Percentiles rank a stretch among this genome's conserved stretches.
Conservation (phyloP, 495 filamentous ascomycete genomes). For the Penicillium antarcticum region DNA sequence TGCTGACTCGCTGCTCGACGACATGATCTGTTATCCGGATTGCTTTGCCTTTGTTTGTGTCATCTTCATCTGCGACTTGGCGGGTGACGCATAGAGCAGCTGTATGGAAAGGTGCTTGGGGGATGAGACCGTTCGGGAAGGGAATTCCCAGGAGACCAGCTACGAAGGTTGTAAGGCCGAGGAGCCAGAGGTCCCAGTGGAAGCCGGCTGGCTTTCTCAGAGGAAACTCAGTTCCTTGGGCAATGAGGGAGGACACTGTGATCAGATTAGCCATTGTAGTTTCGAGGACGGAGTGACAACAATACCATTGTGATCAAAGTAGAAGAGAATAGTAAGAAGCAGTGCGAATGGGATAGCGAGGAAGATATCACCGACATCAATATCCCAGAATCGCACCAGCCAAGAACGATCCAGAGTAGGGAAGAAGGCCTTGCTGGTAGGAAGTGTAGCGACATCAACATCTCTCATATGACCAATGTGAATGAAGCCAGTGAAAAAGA, state of each 20-base stretch:
- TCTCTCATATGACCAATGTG: slow-evolving; percentile 75
- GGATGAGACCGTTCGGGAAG: slow-evolving; percentile 88
- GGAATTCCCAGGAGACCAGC: slow-evolving; percentile 84
- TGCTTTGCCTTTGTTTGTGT: slow-evolving; percentile 59
- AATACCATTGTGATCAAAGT: slow-evolving; percentile 86
- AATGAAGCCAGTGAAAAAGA: slow-evolving; percentile 87
- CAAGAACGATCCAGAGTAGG: slow-evolving; percentile 76
- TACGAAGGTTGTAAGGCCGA: slow-evolving; percentile 82
- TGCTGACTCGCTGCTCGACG: slow-evolving; percentile 87
- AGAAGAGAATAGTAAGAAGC: slow-evolving; percentile 84
- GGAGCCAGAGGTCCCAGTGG: slow-evolving; percentile 93
- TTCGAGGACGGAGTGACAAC: neutral
- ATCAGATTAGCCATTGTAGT: neutral
- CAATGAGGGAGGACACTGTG: slow-evolving; percentile 77
- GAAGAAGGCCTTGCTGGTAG: slow-evolving; percentile 74
- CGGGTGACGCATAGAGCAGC: slow-evolving; percentile 73
- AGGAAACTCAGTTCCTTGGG: slow-evolving; percentile 90
- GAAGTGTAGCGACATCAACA: slow-evolving; percentile 61
- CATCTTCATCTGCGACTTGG: slow-evolving; percentile 54
- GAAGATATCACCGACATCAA: slow-evolving; percentile 71
- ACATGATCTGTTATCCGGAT: slow-evolving; percentile 65
- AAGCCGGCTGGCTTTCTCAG: slow-evolving; percentile 90
- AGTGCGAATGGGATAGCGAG: slow-evolving; percentile 85
- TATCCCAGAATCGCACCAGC: slow-evolving; percentile 88
- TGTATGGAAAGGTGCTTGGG: slow-evolving; percentile 93